Percentiles rank a stretch among this genome's conserved stretches.
phyloP scores from a whole-genome alignment of 495 filamentous ascomycete species.

The Xylaria castorea region DNA sequence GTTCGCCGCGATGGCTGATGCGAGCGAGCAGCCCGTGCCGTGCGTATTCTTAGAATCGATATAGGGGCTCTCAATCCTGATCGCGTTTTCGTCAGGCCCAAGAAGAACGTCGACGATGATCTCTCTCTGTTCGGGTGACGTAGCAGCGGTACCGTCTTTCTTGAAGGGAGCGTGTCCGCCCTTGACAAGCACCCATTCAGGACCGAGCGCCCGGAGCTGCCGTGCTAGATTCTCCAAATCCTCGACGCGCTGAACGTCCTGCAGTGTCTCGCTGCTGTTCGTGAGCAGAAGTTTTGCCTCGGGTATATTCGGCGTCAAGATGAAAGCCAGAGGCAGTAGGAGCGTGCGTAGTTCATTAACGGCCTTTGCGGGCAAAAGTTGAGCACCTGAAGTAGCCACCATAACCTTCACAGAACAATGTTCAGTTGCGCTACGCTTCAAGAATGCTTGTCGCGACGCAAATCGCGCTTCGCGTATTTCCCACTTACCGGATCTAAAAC shows the following conservation, averaged over 20 bases:
- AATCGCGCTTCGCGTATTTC: neutral
- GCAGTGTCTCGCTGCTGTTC: slow-evolving; percentile 56
- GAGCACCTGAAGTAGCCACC: slow-evolving; percentile 84
- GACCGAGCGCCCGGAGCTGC: slow-evolving; percentile 69
- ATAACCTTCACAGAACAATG: slow-evolving; percentile 68
- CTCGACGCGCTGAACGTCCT: slow-evolving; percentile 58
- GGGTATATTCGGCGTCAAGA: slow-evolving; percentile 91
- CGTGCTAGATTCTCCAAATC: slow-evolving; percentile 73
- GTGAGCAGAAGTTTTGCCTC: slow-evolving; percentile 80
- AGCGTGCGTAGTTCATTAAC: slow-evolving; percentile 66
- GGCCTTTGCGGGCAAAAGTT: slow-evolving; percentile 74
- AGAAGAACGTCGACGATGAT: slow-evolving; percentile 77
- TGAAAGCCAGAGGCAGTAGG: slow-evolving; percentile 76
- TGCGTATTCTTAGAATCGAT: slow-evolving; percentile 81
- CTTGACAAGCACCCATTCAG: slow-evolving; percentile 84
- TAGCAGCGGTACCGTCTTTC: slow-evolving; percentile 62
- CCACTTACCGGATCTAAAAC: slow-evolving; percentile 82
- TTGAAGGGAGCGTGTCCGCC: slow-evolving; percentile 89
- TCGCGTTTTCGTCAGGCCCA: slow-evolving; percentile 57
- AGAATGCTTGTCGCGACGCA: neutral
- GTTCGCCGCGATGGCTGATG: slow-evolving; percentile 92
- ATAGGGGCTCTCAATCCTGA: slow-evolving; percentile 71
- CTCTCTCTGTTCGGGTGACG: slow-evolving; percentile 61
- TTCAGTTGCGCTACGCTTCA: neutral
- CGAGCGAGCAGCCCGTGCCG: slow-evolving; percentile 93